phyloP scores from a whole-genome alignment of 2,329 filamentous ascomycete species.

The Westerdykella ornata region DNA sequence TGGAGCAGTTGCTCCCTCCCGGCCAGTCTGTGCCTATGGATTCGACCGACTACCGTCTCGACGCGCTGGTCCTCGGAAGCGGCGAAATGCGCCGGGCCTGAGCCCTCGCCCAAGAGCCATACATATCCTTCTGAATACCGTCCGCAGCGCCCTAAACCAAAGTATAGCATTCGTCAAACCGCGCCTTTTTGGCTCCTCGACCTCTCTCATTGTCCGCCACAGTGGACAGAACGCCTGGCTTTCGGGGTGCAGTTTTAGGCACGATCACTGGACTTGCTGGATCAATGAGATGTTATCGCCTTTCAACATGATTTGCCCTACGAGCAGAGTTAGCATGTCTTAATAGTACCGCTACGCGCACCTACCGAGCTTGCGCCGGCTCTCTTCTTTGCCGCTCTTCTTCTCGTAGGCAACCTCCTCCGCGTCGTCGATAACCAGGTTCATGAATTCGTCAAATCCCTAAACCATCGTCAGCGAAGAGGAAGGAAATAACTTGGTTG shows the following conservation, averaged over 20 bases:
- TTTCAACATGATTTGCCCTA: constrained; percentile 79
- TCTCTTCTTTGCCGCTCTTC: constrained; percentile 70
- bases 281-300: constrained; percentile 84
- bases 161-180: background rate
- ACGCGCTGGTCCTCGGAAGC: constrained; percentile 68
- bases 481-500: background rate
- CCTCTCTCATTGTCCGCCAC: background rate
- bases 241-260: no score
- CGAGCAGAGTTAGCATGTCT: background rate
- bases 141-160: background rate
- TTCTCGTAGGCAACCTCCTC: constrained; percentile 82
- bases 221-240: no score
- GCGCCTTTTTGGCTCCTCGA: background rate
- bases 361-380: constrained; percentile 70
- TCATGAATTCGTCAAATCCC: constrained; percentile 99
- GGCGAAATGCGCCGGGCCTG: constrained; percentile 45
- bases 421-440: constrained; percentile 91
- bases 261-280: constrained; percentile 37
- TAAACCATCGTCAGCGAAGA: constrained; percentile 36
- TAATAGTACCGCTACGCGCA: background rate
- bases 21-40: constrained; percentile 65
- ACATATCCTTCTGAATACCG: background rate
- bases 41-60: constrained; percentile 69
- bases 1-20: constrained; percentile 70
- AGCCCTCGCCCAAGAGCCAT: background rate